phyloP scores from a whole-genome alignment of 805 yeast species.

The Tetrapisispora phaffii region DNA sequence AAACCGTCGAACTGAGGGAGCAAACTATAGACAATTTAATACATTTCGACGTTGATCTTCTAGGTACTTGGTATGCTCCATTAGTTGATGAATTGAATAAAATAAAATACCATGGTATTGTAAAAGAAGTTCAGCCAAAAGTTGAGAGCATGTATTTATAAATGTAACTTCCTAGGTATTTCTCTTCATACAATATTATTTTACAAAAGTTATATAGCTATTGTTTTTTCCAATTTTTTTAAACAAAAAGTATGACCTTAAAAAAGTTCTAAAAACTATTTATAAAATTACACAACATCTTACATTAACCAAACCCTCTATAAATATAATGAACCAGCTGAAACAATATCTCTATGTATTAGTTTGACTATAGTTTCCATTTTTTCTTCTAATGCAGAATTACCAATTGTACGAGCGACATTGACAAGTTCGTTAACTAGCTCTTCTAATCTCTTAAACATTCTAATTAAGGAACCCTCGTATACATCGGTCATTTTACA shows the following conservation, averaged over 20 bases:
- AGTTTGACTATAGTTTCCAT: constrained; percentile 79
- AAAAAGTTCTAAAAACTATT: not conserved
- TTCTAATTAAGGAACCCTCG: constrained; percentile 91
- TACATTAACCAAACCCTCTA: constrained; percentile 7
- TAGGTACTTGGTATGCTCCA: constrained; percentile 22
- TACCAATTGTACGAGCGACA: constrained; percentile 94
- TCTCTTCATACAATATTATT: no score
- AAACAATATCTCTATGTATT: constrained; percentile 91
- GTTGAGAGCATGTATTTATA: constrained; percentile 9
- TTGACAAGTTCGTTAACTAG: constrained; percentile 78
- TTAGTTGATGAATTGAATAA: constrained; percentile 12
- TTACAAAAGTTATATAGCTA: no score
- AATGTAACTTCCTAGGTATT: not conserved
- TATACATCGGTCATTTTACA: constrained; percentile 98
- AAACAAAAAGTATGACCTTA: not conserved
- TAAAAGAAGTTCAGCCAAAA: not conserved
- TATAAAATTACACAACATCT: not conserved
- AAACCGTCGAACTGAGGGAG: constrained; percentile 18
- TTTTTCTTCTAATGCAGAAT: constrained; percentile 71
- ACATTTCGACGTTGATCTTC: constrained; percentile 6
- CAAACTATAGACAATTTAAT: constrained; percentile 19
- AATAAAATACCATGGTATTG: not conserved
- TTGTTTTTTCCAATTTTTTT: no score
- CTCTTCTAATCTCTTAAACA: constrained; percentile 91
- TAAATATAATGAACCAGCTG: constrained; percentile 87